Conservation (phyloP, 495 filamentous ascomycete genomes). For the Trichoderma parareesei region DNA sequence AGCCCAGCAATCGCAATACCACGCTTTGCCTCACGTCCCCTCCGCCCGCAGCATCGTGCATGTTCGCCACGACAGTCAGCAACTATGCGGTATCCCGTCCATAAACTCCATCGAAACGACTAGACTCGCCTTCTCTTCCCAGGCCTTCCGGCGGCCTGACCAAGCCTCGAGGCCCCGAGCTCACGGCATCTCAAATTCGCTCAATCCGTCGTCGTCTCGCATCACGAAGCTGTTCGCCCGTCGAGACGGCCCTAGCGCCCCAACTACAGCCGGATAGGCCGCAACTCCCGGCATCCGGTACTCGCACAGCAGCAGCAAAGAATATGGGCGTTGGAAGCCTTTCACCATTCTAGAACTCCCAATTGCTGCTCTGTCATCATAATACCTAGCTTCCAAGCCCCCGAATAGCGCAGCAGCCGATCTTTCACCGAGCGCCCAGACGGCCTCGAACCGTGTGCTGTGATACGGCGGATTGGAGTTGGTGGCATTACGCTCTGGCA, state of each 20-base stretch:
- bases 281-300: not conserved
- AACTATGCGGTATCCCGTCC: no score
- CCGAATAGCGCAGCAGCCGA: not conserved
- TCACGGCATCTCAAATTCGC: no score
- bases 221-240: not conserved
- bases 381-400: not conserved
- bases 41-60: no score
- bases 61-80: no score
- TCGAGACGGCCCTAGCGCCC: not conserved
- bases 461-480: not conserved
- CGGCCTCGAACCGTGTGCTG: not conserved
- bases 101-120: no score
- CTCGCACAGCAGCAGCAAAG: not conserved
- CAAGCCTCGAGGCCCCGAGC: no score
- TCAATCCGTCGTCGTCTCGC: no score
- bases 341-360: not conserved
- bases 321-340: not conserved
- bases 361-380: not conserved
- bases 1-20: no score
- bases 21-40: no score
- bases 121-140: not conserved
- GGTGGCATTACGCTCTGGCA: not conserved
- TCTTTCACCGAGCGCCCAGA: constrained; percentile 1
- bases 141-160: no score
- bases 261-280: not conserved